Base-by-base conservation (phyloP, 2,329 filamentous ascomycete genomes). In the Fusarium dlaminii region DNA sequence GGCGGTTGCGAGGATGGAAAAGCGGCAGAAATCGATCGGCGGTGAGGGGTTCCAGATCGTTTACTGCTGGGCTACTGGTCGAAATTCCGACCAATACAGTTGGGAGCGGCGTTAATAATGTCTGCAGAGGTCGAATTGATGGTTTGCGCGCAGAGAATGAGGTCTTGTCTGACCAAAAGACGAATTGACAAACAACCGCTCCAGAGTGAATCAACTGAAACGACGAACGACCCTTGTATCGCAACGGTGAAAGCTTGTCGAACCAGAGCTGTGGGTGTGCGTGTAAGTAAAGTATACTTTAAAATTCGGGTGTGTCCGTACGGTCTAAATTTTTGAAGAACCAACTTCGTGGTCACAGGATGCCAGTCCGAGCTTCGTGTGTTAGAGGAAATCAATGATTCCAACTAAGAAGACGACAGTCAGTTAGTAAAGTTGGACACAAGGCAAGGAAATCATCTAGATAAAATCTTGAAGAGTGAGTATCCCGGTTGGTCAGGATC, bases 1-100 rank as follows among this genome's bases (percentile, higher is more conserved):
- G 67, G 68, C 71, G 65, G 71, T 30, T 66, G 72, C 63, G 68
- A 73, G 66, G 72, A 74, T 61, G 72, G 70, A 68, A 73, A 59
- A 64, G 63, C 72, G 76, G 74, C 75, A 78, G 76, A 78, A 77
- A 75, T 73, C 68, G 76, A 78, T 78, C 76, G 74, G 76, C 76
- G 76, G 76, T 78, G 76, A 78, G 75, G 76, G 74, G 76, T 71
- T 74, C 76, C 74, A 77, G 76, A 78, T 78, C 74, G 72, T 75
- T 74, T 64, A 55, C 63, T 68, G 64, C 72, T 77, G 70, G 76
- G 67, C n/a, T 24, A 54, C 65, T 70, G 56, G 59, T 70, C 69
- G 55, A 63, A 68, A 61, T 65, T 63, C 63, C 42, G 59, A 55
- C 68, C 69, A 70, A 75, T 49, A 24, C 64, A 66, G 59, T 49